A percentile compares a stretch with the other conserved stretches of the same genome.
phyloP scores from a whole-genome alignment of 495 filamentous ascomycete species.

The Chaetomidium leptoderma region DNA sequence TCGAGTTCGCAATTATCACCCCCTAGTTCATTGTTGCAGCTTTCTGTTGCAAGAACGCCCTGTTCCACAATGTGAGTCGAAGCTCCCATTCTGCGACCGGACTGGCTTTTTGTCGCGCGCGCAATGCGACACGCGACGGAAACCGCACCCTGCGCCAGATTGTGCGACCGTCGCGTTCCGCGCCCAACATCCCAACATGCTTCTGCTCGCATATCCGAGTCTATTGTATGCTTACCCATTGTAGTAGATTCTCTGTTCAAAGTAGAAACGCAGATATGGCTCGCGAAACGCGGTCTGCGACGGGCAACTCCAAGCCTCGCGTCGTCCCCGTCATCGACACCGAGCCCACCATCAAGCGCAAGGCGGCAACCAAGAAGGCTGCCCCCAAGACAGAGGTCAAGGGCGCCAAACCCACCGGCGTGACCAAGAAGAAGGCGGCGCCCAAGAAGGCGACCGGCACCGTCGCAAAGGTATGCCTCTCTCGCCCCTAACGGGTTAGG shows the following conservation, averaged over 20 bases:
- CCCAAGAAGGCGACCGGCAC: conserved; percentile 46
- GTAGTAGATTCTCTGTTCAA: conserved; percentile 11
- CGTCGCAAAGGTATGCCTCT: conserved; percentile 43
- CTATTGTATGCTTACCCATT: conserved; percentile 1
- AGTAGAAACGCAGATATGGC: conserved; percentile 38
- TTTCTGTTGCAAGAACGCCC: not conserved
- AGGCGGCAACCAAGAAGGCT: conserved; percentile 38
- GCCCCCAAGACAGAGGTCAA: conserved; percentile 38
- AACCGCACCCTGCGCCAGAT: not conserved
- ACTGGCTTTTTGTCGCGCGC: not conserved
- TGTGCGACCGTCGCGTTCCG: not conserved
- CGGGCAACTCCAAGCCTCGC: conserved; percentile 53
- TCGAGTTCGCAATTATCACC: not conserved
- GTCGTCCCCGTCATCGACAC: conserved; percentile 51
- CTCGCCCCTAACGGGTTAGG: not conserved
- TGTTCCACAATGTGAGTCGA: conserved; percentile 7
- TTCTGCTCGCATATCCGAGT: not conserved
- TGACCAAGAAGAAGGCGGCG: conserved; percentile 53
- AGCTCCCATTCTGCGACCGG: not conserved
- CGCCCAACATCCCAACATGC: not conserved
- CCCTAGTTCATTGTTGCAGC: not conserved
- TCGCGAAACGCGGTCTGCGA: conserved; percentile 53
- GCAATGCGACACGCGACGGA: not conserved
- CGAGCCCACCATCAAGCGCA: conserved; percentile 46
- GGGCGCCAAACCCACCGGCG: conserved; percentile 49